A percentile compares a stretch with the other conserved stretches of the same genome.
These are phyloP conservation scores for Epichloe festucae DNA, from an alignment of 2,329 filamentous ascomycete species.

Conservation along the genomic window DNA sequence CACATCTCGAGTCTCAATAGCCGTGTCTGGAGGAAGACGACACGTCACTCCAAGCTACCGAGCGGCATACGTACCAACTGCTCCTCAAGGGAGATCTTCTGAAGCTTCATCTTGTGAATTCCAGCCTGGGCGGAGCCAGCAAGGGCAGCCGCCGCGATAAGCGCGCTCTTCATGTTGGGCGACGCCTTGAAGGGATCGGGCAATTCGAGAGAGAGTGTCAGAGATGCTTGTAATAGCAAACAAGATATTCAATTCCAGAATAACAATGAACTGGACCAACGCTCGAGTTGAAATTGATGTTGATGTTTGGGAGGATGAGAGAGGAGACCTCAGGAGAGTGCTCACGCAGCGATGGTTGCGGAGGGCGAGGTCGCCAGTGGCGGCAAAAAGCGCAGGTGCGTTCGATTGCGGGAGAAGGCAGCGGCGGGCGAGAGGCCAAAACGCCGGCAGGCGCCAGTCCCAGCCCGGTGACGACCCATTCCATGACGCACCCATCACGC, in stretches of 20 bases:
- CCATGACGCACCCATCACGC: background rate
- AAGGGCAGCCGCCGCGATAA: conserved; percentile 68
- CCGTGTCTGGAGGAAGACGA: conserved; percentile 1
- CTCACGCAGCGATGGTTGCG: background rate
- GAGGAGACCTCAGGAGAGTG: background rate
- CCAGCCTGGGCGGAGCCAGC: conserved; percentile 72
- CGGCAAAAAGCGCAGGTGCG: too few species aligned
- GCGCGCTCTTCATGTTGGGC: conserved; percentile 70
- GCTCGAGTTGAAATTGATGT: background rate
- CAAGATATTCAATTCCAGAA: background rate
- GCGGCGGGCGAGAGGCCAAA: background rate
- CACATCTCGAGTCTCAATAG: background rate
- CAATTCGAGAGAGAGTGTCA: too few species aligned
- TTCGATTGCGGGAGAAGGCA: too few species aligned
- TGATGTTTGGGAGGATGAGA: background rate
- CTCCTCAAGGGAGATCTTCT: conserved; percentile 87
- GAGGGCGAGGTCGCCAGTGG: background rate
- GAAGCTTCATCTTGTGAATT: conserved; percentile 92
- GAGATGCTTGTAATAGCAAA: background rate
- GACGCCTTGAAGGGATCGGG: conserved; percentile 5
- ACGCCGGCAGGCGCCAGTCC: too few species aligned
- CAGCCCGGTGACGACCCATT: background rate
- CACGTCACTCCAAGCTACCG: background rate
- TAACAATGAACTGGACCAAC: background rate
- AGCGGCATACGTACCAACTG: conserved; percentile 59